Percentiles rank a stretch among this genome's conserved stretches.
Evolutionary conservation across 2,329 filamentous ascomycete species (phyloP).

Genomic region (Fusarium chlamydosporum): DNA sequence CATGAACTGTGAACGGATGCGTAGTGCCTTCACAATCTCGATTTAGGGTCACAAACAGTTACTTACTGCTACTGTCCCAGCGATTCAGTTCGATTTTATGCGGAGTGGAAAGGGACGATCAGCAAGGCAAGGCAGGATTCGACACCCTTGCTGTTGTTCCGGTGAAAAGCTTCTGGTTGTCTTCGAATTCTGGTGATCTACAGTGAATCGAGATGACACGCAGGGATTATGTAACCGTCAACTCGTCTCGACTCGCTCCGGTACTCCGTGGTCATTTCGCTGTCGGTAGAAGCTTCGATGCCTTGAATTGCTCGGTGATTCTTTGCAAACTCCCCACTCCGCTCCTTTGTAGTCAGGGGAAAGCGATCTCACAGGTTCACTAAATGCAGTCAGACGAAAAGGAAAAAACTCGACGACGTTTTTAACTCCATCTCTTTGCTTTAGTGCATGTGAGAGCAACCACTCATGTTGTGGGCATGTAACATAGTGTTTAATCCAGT

Average conservation of each 20-base stretch:
- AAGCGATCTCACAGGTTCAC: slow-evolving; percentile 9
- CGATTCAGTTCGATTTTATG: slow-evolving; percentile 37
- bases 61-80: slow-evolving; percentile 4
- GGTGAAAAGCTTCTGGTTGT: slow-evolving; percentile 37
- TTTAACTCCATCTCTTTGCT: slow-evolving; percentile 16
- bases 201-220: slow-evolving; percentile 44
- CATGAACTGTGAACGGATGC: slow-evolving; percentile 10
- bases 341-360: slow-evolving; percentile 14
- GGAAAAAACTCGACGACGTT: slow-evolving; percentile 5
- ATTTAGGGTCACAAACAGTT: slow-evolving; percentile 21
- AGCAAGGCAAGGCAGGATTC: slow-evolving; percentile 25
- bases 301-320: slow-evolving; percentile 28
- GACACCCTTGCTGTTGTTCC: slow-evolving; percentile 32
- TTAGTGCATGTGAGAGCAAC: slow-evolving; percentile 17
- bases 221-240: slow-evolving; percentile 42
- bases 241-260: slow-evolving; percentile 39
- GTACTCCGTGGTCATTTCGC: slow-evolving; percentile 39
- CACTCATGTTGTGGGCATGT: slow-evolving; percentile 17
- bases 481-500: slow-evolving; percentile 14
- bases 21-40: slow-evolving; percentile 32
- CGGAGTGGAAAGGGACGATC: slow-evolving; percentile 31
- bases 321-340: slow-evolving; percentile 32
- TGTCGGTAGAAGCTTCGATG: slow-evolving; percentile 14
- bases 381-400: slow-evolving; percentile 16
- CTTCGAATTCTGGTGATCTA: slow-evolving; percentile 40